Base-by-base conservation (phyloP, 257 asterid genomes). In the Solanum dulcamara region DNA sequence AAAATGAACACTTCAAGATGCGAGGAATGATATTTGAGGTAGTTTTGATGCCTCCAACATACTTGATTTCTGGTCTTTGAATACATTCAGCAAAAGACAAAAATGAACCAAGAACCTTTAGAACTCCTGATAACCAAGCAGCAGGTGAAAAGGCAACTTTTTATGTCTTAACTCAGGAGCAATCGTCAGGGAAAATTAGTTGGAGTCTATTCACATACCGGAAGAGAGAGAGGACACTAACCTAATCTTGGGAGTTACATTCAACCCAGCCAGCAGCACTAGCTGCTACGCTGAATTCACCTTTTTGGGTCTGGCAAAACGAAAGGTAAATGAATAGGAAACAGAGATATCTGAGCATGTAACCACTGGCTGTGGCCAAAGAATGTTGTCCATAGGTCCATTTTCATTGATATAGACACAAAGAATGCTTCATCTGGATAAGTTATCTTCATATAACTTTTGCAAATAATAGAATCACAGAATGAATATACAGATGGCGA, bases 401-500 rank as follows among this genome's bases (percentile, higher is more conserved):
- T 77, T 77, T 77, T 77, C 82, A 77, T 77, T 77, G 82, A 77
- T 48, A 48, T 48, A 79, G 83, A 79, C 83, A 79, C 44, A 79
- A 79, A 79, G 83, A 79, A 79, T 79, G 83, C 83, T 79, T 79
- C 83, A 79, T 79, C 83, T 48, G 88, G 83, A 82, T 70, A 64
- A 75, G 84, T 84, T 88, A 88, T 83, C 92, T 83, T 88, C 87
- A 74, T 88, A 88, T 86, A 40, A 75, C 87, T 90, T 90, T 88
- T 79, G 84, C 89, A 86, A 85, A 87, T 80, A 86, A 84, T 89
- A 83, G 85, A 85, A 81, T 60, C 91, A 91, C 82, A 89, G 85
- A 87, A 82, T 85, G 93, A 92, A 86, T 85, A 90, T 92, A 94
- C 90, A 90, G 91, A 91, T 70, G 88, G 85, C 90, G 89, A 88